A percentile compares a stretch with the other conserved stretches of the same genome.
phyloP scores from a whole-genome alignment of 257 asterid genomes.

The Petrea volubilis region DNA sequence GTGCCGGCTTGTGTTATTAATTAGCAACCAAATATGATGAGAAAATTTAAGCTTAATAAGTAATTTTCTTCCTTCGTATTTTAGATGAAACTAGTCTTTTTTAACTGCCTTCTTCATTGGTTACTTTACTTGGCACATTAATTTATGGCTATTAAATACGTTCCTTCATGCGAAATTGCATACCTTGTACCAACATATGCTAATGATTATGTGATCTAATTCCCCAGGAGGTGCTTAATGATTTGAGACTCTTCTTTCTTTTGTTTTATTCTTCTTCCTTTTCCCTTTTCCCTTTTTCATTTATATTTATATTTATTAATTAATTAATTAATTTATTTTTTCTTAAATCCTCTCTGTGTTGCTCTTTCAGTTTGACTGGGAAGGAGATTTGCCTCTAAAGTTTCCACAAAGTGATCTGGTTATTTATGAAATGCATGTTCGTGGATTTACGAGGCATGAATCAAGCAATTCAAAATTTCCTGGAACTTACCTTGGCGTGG shows the following conservation, averaged over 20 bases:
- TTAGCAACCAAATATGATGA: background rate
- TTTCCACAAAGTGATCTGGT: conserved; percentile 70
- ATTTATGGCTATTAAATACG: background rate
- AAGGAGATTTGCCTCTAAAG: conserved; percentile 88
- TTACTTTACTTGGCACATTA: conserved; percentile 2
- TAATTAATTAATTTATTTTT: no score
- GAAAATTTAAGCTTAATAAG: background rate
- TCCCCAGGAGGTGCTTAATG: conserved; percentile 20
- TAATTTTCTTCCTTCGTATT: background rate
- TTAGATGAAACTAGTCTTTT: background rate
- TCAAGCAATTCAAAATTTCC: conserved; percentile 76
- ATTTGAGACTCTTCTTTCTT: background rate
- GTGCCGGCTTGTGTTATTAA: background rate
- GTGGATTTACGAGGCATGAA: conserved; percentile 91
- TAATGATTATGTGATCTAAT: background rate
- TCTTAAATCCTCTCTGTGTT: no score
- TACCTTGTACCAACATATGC: conserved; percentile 10
- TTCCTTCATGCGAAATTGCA: background rate
- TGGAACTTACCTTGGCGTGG: conserved; percentile 87
- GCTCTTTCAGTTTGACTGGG: conserved; percentile 90
- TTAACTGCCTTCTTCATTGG: background rate
- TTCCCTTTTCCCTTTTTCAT: no score
- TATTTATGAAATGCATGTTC: conserved; percentile 95
- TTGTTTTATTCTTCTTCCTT: no score
- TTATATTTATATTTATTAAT: no score